A percentile compares a stretch with the other conserved stretches of the same genome.
Evolutionary conservation across 2,329 filamentous ascomycete genomes (phyloP).

Genomic region (Cladosporium velox): DNA sequence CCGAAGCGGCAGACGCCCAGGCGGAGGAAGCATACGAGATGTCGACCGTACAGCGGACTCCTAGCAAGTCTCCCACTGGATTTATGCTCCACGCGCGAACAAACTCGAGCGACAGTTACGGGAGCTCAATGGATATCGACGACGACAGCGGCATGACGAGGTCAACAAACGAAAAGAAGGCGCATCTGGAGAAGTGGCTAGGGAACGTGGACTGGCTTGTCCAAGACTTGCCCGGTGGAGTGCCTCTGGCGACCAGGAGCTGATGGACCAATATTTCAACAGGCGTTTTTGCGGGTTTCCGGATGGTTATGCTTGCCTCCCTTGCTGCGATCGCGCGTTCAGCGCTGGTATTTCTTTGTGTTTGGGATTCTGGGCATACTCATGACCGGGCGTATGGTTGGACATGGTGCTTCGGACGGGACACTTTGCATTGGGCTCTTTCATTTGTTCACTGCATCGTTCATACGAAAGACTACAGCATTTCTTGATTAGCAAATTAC

Average conservation of each 20-base stretch:
- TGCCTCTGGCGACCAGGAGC: background rate
- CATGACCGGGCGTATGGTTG: background rate
- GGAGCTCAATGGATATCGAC: conserved; percentile 37
- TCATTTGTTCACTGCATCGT: background rate
- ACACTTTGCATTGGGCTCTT: background rate
- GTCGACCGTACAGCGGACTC: conserved; percentile 29
- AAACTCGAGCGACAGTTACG: conserved; percentile 37
- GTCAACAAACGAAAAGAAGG: conserved; percentile 79
- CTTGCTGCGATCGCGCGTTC: conserved; percentile 1
- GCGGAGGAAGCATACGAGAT: conserved; percentile 33
- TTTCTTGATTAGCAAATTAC: conserved; percentile 3
- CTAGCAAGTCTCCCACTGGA: conserved; percentile 29
- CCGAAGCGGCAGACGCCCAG: conserved; percentile 59
- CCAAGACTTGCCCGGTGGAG: conserved; percentile 11
- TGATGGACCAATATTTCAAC: background rate
- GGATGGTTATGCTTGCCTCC: background rate
- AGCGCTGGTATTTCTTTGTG: conserved; percentile 13
- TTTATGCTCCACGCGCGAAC: conserved; percentile 30
- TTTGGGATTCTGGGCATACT: background rate
- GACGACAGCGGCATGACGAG: conserved; percentile 51
- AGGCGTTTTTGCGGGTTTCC: background rate
- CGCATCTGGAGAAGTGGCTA: conserved; percentile 15
- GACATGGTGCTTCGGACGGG: background rate
- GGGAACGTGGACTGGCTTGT: conserved; percentile 19
- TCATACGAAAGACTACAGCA: conserved; percentile 7